These are phyloP conservation scores for Acrodontium crateriforme DNA, from an alignment of 2,329 filamentous ascomycete species.

Conservation along the genomic window DNA sequence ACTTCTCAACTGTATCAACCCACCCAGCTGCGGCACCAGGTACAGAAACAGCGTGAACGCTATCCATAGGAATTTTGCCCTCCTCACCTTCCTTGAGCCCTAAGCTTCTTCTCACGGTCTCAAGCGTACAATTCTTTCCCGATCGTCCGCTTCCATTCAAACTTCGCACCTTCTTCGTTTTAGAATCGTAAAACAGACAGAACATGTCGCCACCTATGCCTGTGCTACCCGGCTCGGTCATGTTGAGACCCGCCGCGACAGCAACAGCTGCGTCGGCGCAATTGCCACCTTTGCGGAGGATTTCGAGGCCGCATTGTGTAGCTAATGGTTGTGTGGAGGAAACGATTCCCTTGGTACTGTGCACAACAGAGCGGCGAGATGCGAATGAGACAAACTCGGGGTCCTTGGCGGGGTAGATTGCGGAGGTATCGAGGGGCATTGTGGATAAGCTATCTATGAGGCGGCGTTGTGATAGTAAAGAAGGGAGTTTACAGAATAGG, in stretches of 20 bases:
- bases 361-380: constrained; percentile 79
- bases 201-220: constrained; percentile 98
- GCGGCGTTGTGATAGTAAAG: too few relatives aligned
- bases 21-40: constrained; percentile 88
- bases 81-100: constrained; percentile 44
- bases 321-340: constrained; percentile 82
- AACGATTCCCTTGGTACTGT: constrained; percentile 85
- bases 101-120: constrained; percentile 56
- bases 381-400: constrained; percentile 53
- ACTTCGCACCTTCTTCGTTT: constrained; percentile 66
- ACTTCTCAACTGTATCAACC: constrained; percentile 76
- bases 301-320: constrained; percentile 69
- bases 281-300: constrained; percentile 82
- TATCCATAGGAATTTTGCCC: constrained; percentile 56
- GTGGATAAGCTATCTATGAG: too few relatives aligned
- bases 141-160: constrained; percentile 90
- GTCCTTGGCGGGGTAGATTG: constrained; percentile 26
- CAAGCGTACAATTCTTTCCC: constrained; percentile 53
- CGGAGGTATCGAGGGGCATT: constrained; percentile 36
- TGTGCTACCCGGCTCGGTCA: constrained; percentile 85
- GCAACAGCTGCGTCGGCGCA: constrained; percentile 94
- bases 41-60: constrained; percentile 69
- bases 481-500: background rate
- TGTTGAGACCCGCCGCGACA: constrained; percentile 79
- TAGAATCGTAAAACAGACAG: constrained; percentile 79